phyloP scores from a whole-genome alignment of 2,329 filamentous ascomycete genomes.

The Colletotrichum scovillei region DNA sequence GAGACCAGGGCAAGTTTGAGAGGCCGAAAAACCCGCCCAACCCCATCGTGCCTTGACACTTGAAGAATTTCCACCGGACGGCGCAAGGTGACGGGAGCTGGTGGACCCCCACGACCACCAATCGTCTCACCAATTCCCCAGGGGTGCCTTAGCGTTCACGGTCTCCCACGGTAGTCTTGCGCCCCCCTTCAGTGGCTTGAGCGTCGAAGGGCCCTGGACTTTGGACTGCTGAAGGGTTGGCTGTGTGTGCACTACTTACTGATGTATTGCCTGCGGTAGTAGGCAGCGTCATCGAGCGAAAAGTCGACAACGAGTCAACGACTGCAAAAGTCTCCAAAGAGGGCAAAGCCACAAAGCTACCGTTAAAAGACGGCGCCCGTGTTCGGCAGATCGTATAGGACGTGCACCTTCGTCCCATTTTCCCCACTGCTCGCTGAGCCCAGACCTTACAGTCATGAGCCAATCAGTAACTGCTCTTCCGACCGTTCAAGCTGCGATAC shows the following conservation, averaged over 20 bases:
- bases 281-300: not conserved
- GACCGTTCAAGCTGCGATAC: not conserved
- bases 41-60: not conserved
- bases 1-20: not conserved
- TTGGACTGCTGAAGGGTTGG: no score
- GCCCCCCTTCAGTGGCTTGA: constrained; percentile 7
- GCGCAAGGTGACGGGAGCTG: constrained; percentile 10
- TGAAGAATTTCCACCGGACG: constrained; percentile 15
- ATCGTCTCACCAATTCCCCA: constrained; percentile 15
- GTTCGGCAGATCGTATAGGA: constrained; percentile 31
- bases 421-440: not conserved
- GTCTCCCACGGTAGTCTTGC: not conserved
- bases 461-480: not conserved
- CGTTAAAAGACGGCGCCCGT: constrained; percentile 24
- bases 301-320: not conserved
- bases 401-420: constrained; percentile 21
- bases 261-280: not conserved
- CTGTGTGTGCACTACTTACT: not conserved
- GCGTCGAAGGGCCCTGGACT: not conserved
- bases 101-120: constrained; percentile 14
- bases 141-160: constrained; percentile 6
- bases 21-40: not conserved
- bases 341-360: constrained; percentile 20
- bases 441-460: not conserved
- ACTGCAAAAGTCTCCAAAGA: not conserved